phyloP scores from a whole-genome alignment of 805 yeast species.

The Myxozyma melibiosi region DNA sequence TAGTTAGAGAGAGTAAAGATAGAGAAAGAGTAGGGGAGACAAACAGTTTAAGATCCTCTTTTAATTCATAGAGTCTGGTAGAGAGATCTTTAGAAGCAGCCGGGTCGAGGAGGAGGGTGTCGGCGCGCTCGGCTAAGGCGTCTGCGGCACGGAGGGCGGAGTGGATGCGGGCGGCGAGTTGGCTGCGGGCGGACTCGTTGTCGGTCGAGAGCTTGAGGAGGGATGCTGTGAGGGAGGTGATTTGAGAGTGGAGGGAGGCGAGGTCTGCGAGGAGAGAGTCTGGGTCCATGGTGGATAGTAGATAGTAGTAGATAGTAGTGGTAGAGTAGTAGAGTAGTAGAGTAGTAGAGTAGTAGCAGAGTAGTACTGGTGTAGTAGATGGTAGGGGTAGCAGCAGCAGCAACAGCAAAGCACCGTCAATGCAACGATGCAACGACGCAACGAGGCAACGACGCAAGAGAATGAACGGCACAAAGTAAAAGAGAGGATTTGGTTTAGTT shows the following conservation, averaged over 20 bases:
- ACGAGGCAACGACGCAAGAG: no score
- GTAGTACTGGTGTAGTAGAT: no score
- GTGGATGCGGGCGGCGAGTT: slow-evolving; percentile 19
- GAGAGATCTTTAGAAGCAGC: background rate
- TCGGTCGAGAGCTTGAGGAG: background rate
- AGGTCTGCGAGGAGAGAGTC: background rate
- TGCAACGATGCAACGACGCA: no score
- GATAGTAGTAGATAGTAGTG: background rate
- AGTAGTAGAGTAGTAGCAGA: no score
- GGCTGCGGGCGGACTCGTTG: slow-evolving; percentile 19
- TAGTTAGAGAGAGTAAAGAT: background rate
- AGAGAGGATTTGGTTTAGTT: no score
- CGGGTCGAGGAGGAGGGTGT: slow-evolving; percentile 8
- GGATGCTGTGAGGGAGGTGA: background rate
- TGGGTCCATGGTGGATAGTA: background rate
- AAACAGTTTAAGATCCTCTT: slow-evolving; percentile 23
- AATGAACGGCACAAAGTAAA: no score
- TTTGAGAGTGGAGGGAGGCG: background rate
- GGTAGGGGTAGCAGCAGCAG: no score
- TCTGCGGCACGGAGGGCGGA: slow-evolving; percentile 23
- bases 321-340: no score
- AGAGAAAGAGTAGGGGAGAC: background rate
- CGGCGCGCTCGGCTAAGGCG: slow-evolving; percentile 16
- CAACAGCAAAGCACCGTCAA: no score
- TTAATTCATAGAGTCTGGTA: slow-evolving; percentile 13